A percentile compares a stretch with the other conserved stretches of the same genome.
phyloP scores from a whole-genome alignment of 75 land plant species.

The Selaginella tamariscina region DNA sequence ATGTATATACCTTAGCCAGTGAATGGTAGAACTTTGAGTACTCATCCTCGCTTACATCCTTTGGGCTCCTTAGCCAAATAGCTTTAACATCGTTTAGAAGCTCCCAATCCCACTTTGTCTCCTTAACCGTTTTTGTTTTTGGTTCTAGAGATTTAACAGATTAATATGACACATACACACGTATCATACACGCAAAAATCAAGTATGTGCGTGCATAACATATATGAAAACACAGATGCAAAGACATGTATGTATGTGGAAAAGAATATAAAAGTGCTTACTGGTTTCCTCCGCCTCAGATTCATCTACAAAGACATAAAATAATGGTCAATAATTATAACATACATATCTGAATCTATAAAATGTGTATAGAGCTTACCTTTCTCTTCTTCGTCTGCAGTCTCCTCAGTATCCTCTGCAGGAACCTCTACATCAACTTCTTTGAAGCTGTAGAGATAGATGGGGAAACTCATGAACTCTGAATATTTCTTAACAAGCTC shows the following conservation, averaged over 20 bases:
- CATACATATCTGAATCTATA: no score
- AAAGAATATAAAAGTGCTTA: background rate
- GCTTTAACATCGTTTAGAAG: slow-evolving; percentile 89
- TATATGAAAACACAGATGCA: background rate
- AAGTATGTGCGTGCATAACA: background rate
- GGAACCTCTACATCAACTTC: slow-evolving; percentile 86
- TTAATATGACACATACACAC: background rate
- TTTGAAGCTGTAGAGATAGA: slow-evolving; percentile 79
- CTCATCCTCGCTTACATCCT: slow-evolving; percentile 95
- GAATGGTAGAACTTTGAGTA: slow-evolving; percentile 83
- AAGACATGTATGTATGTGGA: no score
- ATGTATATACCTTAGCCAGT: slow-evolving; percentile 60
- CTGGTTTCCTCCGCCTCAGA: background rate
- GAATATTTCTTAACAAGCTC: slow-evolving; percentile 91
- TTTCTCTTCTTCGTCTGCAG: slow-evolving; percentile 42
- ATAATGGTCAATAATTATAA: no score
- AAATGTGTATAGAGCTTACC: no score
- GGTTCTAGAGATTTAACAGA: slow-evolving; percentile 30
- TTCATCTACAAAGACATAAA: background rate
- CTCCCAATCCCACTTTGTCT: slow-evolving; percentile 84
- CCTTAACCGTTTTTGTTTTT: slow-evolving; percentile 64
- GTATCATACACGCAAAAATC: background rate
- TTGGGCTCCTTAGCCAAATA: slow-evolving; percentile 84
- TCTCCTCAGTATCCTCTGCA: slow-evolving; percentile 41
- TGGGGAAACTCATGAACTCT: slow-evolving; percentile 95